These are phyloP conservation scores for Pezicula neosporulosa DNA, from an alignment of 2,329 filamentous ascomycete species.

Conservation along the genomic window DNA sequence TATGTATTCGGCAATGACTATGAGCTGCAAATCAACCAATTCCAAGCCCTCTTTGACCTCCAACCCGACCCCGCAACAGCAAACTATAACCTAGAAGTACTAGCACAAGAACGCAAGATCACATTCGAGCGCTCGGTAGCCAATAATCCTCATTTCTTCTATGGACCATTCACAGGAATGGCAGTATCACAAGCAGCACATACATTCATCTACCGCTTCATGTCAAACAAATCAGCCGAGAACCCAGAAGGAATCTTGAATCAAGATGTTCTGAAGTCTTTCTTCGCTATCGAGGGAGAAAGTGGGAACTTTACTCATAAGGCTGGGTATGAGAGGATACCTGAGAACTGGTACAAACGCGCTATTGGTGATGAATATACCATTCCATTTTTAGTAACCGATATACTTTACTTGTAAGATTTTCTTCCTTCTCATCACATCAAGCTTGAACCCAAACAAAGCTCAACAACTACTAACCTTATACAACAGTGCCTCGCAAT, in stretches of 20 bases:
- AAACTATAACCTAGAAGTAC: conserved; percentile 33
- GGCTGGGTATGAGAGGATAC: conserved; percentile 15
- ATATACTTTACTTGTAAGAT: conserved; percentile 29
- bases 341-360: conserved; percentile 22
- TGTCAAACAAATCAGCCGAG: conserved; percentile 40
- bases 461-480: too few relatives aligned
- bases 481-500: conserved; percentile 28
- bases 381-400: conserved; percentile 32
- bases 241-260: conserved; percentile 43
- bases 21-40: conserved; percentile 49
- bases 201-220: conserved; percentile 38
- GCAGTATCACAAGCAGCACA: conserved; percentile 46
- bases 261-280: conserved; percentile 26
- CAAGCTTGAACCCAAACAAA: too few relatives aligned
- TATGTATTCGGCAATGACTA: conserved; percentile 38
- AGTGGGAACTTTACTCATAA: conserved; percentile 13
- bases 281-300: conserved; percentile 23
- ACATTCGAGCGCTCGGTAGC: conserved; percentile 44
- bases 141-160: conserved; percentile 52
- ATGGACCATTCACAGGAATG: conserved; percentile 47
- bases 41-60: conserved; percentile 42
- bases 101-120: conserved; percentile 38
- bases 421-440: too few relatives aligned
- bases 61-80: conserved; percentile 33
- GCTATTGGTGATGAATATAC: conserved; percentile 34